phyloP scores from a whole-genome alignment of 2,329 filamentous ascomycete species.

The Aotearoamyces nothofagi region DNA sequence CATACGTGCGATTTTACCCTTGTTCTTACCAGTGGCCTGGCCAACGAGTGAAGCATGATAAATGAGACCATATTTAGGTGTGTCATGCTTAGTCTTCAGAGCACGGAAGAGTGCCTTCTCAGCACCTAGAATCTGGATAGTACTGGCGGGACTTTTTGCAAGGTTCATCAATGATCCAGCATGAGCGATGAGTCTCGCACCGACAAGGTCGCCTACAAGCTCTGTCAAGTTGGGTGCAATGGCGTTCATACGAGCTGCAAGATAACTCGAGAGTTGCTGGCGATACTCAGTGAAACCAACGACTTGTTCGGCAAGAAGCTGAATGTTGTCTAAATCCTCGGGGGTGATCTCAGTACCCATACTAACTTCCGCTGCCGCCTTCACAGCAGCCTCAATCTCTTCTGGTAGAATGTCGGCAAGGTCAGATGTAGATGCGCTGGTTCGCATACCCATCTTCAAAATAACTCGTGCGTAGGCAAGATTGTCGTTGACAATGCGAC shows the following conservation, averaged over 20 bases:
- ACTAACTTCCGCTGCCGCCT: conserved; percentile 86
- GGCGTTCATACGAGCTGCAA: conserved; percentile 86
- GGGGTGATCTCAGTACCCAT: conserved; percentile 97
- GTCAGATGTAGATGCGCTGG: conserved; percentile 61
- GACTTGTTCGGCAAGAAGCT: conserved; percentile 82
- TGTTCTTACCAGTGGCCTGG: conserved; percentile 94
- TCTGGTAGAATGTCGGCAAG: conserved; percentile 86
- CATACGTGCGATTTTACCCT: conserved; percentile 98
- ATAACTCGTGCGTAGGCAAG: conserved; percentile 84
- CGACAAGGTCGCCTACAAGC: conserved; percentile 84
- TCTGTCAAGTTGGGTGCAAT: conserved; percentile 93
- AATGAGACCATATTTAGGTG: conserved; percentile 93
- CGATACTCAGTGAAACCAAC: conserved; percentile 86
- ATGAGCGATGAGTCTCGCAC: conserved; percentile 87
- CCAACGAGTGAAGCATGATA: conserved; percentile 90
- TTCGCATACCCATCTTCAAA: conserved; percentile 75
- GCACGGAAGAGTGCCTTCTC: conserved; percentile 98
- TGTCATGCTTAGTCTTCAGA: conserved; percentile 97
- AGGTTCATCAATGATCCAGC: conserved; percentile 88
- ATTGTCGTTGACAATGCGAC: conserved; percentile 95
- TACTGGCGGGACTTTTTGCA: conserved; percentile 87
- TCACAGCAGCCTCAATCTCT: conserved; percentile 83
- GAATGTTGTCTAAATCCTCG: conserved; percentile 87
- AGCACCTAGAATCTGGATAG: conserved; percentile 93
- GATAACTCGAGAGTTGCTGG: conserved; percentile 72